Evolutionary conservation across 2,329 filamentous ascomycete species (phyloP), one percentile per base, ranked within the genome.

Genomic region (Botrytis hyacinthi): DNA sequence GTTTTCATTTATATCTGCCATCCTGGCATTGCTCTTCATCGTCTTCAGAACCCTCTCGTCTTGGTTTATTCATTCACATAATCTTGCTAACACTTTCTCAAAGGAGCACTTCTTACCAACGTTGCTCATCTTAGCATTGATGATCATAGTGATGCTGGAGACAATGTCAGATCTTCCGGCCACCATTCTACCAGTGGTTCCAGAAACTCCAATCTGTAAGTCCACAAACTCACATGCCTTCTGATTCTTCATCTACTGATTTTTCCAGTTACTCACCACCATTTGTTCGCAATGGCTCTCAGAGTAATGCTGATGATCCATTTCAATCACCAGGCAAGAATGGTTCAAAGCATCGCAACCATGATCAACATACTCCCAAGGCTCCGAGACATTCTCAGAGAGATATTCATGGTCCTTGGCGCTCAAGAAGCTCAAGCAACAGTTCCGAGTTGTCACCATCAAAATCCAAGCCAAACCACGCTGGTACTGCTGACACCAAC

Each of bases 401-500:
- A 70, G 66, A 70, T 73, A 37, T 77, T 71, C 69, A 78, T 67
- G 76, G 74, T 16, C 75, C 79, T 67, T 81, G 79, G 80, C 78
- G 79, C 61, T 78, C 79, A 62, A 76, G 48, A 57, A 57, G 72
- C 44, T 78, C 78, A 1, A 78, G 76, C 59, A 72, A 74, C 51
- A 74, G 68, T 26, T 78, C 77, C 54, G 75, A 73, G 44, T 40
- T 42, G 26, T 70, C 69, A 20, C 29, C 70, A 40, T 61, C 74
- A 69, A 70, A 73, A 32, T 1, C 46, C 12, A 71, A 71, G 61
- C 37, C 32, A 35, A 71, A 29, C 26, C 37, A 51, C 8, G 40
- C 62, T 46, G 35, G 42, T 26, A n/a, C 32, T 10, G 10, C 22
- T 72, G 67, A 71, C 44, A 65, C 70, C 32, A 60, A 66, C 20